Base-by-base conservation (phyloP, 2,329 filamentous ascomycete genomes). In the Fusarium succisae region DNA sequence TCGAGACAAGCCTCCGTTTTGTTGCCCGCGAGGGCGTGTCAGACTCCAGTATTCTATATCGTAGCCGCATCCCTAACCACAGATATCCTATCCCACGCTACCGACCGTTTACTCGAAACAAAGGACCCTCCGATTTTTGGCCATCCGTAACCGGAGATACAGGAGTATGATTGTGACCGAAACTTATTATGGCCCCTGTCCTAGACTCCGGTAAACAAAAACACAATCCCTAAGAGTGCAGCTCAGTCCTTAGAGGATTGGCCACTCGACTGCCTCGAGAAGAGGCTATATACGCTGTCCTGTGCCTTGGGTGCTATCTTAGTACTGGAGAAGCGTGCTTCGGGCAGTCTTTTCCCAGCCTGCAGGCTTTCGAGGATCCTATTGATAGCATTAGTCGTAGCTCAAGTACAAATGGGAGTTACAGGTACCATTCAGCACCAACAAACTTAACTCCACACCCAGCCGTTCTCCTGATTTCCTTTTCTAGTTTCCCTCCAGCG, bases 281-380 rank as follows among this genome's bases (percentile, higher is more conserved):
- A 90, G 75, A 90, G 83, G 26, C 83, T 84, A 76, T 90, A 88
- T 48, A 95, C 89, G 81, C 91, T 93, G 72, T 84, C 84, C 80
- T 95, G 93, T 8, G 88, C 86, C 74, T 86, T 88, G 1, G 88
- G 81, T 12, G 90, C 91, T 57, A 93, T 81, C 75, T 89, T 91
- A 73, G 93, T 80, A 48, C 86, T 88, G 39, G 89, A 87, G 80
- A 95, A 98, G 60, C 89, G 86, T 35, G 91, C 88, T 83, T 98
- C 95, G 1, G 93, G 87, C 47, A 97, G 85, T 63, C 95, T 87
- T 80, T 90, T 94, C 7, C 92, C 92, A 3, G 88, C 91, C 75
- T 92, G 93, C 75, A 98, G 87, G 80, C 94, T 95, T 80, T 97
- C 93, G n/a, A 97, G 83, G 11, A 94, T 90, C 94, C 93, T 94